Base-by-base conservation (phyloP, 768 basidiomycete species). In the Termitomyces sp. region DNA sequence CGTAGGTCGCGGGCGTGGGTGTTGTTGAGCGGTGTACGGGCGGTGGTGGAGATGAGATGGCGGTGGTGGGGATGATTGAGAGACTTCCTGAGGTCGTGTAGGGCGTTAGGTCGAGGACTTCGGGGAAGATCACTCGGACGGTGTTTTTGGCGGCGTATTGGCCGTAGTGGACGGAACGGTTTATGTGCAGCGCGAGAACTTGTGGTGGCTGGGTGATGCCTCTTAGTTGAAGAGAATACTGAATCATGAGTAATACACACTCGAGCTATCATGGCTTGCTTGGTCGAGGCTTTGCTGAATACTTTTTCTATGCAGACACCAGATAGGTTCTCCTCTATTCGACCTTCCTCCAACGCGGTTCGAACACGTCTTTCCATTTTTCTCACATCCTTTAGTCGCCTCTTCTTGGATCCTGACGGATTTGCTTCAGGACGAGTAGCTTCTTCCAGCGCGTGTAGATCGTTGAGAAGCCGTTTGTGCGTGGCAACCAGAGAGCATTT, bases 241-340 rank as follows among this genome's bases (percentile, higher is more conserved):
- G 50, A 46, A 52, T 28, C 8, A 50, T 14, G 49, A 54, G 49
- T 57, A 51, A 41, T 32, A 76, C 87, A 64, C 68, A 91, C 92
- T 69, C 94, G 76, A 30, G 93, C 94, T 59, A 94, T 81, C 87
- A 95, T 93, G n/a, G 89, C 87, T 68, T 92, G 91, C 70, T 93
- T 94, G 20, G 90, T 93, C 6, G 88, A 92, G 20, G 86, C 83
- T 54, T 78, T 77, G 63, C 88, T 88, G 47, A 84, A 71, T 1
- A 90, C 86, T 66, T 84, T 87, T 72, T 94, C 92, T 63, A 95
- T 74, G 63, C 83, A 83, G 56, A 95, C 76, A 28, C 88, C 92
- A 62, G 86, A 87, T 52, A 94, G 59, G 53, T 94, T 90, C 56
- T 93, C 89, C 71, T 95, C 91, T 18, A 94, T 85, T 28, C 90